Conservation (phyloP, 148 eudicot genomes). For the Cornus florida region DNA sequence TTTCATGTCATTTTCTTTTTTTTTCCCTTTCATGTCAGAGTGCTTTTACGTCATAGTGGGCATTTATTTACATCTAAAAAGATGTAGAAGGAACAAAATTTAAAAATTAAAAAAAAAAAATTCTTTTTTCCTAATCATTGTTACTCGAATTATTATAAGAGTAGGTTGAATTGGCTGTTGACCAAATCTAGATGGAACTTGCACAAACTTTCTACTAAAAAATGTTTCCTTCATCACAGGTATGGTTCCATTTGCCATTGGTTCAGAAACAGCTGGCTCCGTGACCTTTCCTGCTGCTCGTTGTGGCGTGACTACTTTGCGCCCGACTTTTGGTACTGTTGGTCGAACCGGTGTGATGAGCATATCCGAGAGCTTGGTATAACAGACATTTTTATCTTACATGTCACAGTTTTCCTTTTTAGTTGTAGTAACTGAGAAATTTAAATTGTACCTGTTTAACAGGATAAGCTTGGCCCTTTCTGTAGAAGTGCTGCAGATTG, state of each 20-base stretch:
- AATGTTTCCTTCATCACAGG: slow-evolving; percentile 33
- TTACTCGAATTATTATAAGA: not conserved
- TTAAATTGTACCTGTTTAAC: slow-evolving; percentile 12
- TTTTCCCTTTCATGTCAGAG: not conserved
- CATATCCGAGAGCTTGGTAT: slow-evolving; percentile 89
- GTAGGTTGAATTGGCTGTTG: not conserved
- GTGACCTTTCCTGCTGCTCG: slow-evolving; percentile 86
- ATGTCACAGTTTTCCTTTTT: not conserved
- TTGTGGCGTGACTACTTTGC: slow-evolving; percentile 86
- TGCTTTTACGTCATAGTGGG: not conserved
- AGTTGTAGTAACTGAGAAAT: not conserved
- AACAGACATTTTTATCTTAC: not conserved
- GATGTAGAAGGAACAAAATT: no score
- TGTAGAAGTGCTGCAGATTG: slow-evolving; percentile 91
- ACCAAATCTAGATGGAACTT: not conserved
- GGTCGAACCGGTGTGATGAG: slow-evolving; percentile 95
- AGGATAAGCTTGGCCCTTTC: slow-evolving; percentile 95
- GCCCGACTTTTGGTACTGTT: slow-evolving; percentile 83
- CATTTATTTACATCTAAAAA: no score
- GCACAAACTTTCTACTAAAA: not conserved
- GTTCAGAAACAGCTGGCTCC: slow-evolving; percentile 92
- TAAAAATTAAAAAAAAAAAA: no score
- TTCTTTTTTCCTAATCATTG: not conserved
- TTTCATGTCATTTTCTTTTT: not conserved
- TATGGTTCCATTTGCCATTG: slow-evolving; percentile 93